A percentile compares a stretch with the other conserved stretches of the same genome.
Evolutionary conservation across 1,284 basidiomycete genomes (phyloP).

Genomic region (Phylloporus sp.): DNA sequence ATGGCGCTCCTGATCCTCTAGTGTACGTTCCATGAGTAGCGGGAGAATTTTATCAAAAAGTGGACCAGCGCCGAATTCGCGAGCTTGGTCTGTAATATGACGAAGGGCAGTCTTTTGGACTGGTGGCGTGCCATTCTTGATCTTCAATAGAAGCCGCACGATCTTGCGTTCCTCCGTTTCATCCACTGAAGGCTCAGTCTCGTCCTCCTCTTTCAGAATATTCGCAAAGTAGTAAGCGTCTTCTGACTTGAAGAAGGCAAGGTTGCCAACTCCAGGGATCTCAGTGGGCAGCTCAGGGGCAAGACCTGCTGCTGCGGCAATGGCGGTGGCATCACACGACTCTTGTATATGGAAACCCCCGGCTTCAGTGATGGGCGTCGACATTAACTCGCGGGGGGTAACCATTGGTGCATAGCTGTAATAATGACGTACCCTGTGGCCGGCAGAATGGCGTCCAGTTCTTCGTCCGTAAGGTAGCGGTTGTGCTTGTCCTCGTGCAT

Average conservation of each 20-base stretch:
- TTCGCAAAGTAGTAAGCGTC: constrained; percentile 97
- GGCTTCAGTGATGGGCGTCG: constrained; percentile 74
- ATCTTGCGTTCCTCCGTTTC: constrained; percentile 99
- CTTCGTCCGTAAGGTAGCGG: constrained; percentile 93
- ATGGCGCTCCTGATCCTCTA: constrained; percentile 99
- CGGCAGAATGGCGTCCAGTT: constrained; percentile 92
- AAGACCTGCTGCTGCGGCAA: constrained; percentile 88
- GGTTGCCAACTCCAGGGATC: constrained; percentile 96
- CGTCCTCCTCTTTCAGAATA: constrained; percentile 93
- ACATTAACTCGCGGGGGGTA: constrained; percentile 81
- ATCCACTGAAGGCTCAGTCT: constrained; percentile 94
- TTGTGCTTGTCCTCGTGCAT: constrained; percentile 94
- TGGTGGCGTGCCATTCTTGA: constrained; percentile 99
- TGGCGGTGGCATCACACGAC: constrained; percentile 86
- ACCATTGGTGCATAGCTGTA: constrained; percentile 90
- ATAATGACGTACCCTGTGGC: constrained; percentile 90
- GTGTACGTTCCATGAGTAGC: constrained; percentile 98
- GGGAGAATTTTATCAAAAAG: constrained; percentile 99
- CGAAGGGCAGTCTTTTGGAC: constrained; percentile 97
- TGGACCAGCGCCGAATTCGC: constrained; percentile 98
- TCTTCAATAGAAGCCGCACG: constrained; percentile 99
- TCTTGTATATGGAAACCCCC: constrained; percentile 97
- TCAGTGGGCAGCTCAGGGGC: constrained; percentile 97
- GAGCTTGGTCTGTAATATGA: constrained; percentile 99
- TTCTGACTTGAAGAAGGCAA: constrained; percentile 98